Percentiles rank a stretch among this genome's conserved stretches.
Evolutionary conservation across 495 filamentous ascomycete species (phyloP).

Genomic region (Talaromyces proteolyticus): DNA sequence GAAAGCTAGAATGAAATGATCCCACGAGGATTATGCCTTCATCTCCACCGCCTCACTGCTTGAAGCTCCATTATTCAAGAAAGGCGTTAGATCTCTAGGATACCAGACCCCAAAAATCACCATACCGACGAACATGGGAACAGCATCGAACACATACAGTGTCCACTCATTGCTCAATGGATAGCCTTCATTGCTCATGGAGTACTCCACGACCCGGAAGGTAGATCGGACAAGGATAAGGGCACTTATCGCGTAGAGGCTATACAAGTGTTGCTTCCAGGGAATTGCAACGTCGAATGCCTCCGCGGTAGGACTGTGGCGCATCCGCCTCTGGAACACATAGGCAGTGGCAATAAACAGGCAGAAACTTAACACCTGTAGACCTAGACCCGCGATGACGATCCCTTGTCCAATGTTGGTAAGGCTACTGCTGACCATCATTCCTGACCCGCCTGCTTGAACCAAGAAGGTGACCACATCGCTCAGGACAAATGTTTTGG

Average conservation of each 20-base stretch:
- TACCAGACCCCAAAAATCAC: slow-evolving; percentile 29
- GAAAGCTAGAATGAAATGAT: no score
- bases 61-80: no score
- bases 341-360: slow-evolving; percentile 22
- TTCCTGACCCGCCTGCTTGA: slow-evolving; percentile 15
- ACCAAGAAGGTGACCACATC: slow-evolving; percentile 21
- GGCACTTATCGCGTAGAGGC: slow-evolving; percentile 41
- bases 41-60: no score
- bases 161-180: slow-evolving; percentile 45
- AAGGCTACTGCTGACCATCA: slow-evolving; percentile 8
- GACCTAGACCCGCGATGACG: slow-evolving; percentile 24
- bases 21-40: no score
- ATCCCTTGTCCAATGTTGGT: slow-evolving; percentile 9
- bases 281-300: slow-evolving; percentile 8
- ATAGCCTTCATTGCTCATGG: slow-evolving; percentile 43
- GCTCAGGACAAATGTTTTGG: slow-evolving; percentile 24
- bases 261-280: slow-evolving; percentile 43
- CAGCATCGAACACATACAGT: slow-evolving; percentile 52
- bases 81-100: not conserved
- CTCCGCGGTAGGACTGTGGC: slow-evolving; percentile 14
- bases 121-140: slow-evolving; percentile 47
- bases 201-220: slow-evolving; percentile 57
- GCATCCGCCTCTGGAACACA: slow-evolving; percentile 21
- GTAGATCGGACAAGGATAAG: slow-evolving; percentile 53
- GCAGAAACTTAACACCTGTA: slow-evolving; percentile 28